These are phyloP conservation scores for Nannizziopsis arthrosporioides DNA, from an alignment of 2,329 filamentous ascomycete species.

Conservation along the genomic window DNA sequence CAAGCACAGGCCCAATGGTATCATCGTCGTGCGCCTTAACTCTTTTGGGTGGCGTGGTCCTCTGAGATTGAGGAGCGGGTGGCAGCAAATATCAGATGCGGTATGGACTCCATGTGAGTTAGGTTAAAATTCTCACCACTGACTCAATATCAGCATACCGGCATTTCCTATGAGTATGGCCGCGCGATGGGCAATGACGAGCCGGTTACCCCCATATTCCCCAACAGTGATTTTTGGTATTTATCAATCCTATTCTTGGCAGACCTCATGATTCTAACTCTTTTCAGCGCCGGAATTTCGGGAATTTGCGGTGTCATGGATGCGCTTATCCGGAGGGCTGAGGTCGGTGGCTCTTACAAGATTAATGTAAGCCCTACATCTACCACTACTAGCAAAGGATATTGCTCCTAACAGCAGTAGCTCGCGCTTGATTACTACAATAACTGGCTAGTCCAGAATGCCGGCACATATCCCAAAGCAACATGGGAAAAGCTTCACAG, in stretches of 20 bases:
- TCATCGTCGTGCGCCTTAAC: slow-evolving; percentile 42
- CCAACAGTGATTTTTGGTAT: slow-evolving; percentile 35
- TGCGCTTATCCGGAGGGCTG: slow-evolving; percentile 31
- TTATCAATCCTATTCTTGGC: neutral
- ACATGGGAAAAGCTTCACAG: slow-evolving; percentile 42
- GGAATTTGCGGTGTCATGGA: slow-evolving; percentile 34
- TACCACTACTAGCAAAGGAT: neutral
- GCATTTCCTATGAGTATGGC: slow-evolving; percentile 39
- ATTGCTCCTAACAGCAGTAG: slow-evolving; percentile 9
- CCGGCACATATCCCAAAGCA: slow-evolving; percentile 30
- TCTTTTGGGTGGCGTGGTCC: slow-evolving; percentile 45
- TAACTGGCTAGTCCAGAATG: slow-evolving; percentile 32
- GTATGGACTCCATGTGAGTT: slow-evolving; percentile 16
- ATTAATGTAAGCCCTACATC: slow-evolving; percentile 29
- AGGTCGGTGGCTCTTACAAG: slow-evolving; percentile 31
- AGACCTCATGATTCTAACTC: neutral
- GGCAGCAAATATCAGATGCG: slow-evolving; percentile 45
- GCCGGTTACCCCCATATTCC: slow-evolving; percentile 36
- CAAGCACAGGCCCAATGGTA: slow-evolving; percentile 31
- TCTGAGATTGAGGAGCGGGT: slow-evolving; percentile 38
- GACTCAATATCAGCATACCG: slow-evolving; percentile 23
- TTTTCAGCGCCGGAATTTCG: slow-evolving; percentile 31
- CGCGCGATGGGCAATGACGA: slow-evolving; percentile 38
- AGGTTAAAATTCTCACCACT: neutral
- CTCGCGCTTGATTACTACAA: slow-evolving; percentile 35